Conservation (phyloP, 495 filamentous ascomycete species). For the Melanomma pulvis-pyrius region DNA sequence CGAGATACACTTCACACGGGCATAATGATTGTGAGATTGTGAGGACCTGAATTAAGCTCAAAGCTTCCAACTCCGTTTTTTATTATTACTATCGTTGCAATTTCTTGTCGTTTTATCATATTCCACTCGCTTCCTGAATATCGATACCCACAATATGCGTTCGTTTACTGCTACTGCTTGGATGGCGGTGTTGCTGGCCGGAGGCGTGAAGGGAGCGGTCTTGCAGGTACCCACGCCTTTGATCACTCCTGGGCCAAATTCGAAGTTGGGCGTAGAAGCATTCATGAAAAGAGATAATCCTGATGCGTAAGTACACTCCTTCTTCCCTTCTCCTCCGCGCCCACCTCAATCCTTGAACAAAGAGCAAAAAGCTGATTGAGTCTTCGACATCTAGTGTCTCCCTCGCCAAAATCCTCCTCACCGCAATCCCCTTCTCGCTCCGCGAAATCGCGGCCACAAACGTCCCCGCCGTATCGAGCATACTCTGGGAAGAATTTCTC, state of each 20-base stretch:
- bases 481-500: slow-evolving; percentile 34
- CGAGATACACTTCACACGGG: not conserved
- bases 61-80: not conserved
- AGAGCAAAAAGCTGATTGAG: not conserved
- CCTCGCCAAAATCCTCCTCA: slow-evolving; percentile 34
- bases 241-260: slow-evolving; percentile 3
- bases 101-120: not conserved
- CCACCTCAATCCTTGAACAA: too few species aligned
- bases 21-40: not conserved
- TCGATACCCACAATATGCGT: slow-evolving; percentile 2
- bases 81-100: not conserved
- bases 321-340: not conserved
- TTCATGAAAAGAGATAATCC: slow-evolving; percentile 4
- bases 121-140: not conserved
- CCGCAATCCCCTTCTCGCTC: slow-evolving; percentile 29
- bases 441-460: slow-evolving; percentile 33
- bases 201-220: slow-evolving; percentile 1
- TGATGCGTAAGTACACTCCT: slow-evolving; percentile 14
- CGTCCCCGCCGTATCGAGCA: slow-evolving; percentile 30
- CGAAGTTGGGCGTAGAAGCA: not conserved
- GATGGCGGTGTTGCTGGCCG: not conserved
- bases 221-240: not conserved
- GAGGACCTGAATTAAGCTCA: not conserved
- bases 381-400: slow-evolving; percentile 10
- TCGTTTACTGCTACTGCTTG: not conserved